A percentile compares a stretch with the other conserved stretches of the same genome.
Conservation (phyloP, 768 basidiomycete genomes). For the Pleurotus ostreatus region DNA sequence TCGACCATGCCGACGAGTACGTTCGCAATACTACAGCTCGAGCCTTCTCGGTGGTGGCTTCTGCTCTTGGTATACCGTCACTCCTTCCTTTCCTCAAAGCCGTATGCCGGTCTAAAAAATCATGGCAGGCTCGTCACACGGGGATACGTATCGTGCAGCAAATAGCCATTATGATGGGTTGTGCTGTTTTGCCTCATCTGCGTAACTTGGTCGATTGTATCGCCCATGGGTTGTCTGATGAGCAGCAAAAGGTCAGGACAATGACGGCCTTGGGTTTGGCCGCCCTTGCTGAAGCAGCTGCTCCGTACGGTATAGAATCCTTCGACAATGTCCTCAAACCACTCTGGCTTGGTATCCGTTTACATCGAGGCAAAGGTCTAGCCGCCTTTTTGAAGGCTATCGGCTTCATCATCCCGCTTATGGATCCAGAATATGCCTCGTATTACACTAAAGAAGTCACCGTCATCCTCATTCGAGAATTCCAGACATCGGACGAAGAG, state of each 20-base stretch:
- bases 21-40: conserved; percentile 98
- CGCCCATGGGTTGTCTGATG: conserved; percentile 87
- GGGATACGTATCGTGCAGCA: conserved; percentile 99
- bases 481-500: conserved; percentile 98
- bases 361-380: conserved; percentile 92
- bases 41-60: conserved; percentile 98
- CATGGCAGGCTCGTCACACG: conserved; percentile 99
- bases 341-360: conserved; percentile 89
- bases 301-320: conserved; percentile 99
- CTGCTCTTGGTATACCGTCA: conserved; percentile 96
- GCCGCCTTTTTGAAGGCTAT: conserved; percentile 97
- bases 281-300: conserved; percentile 93
- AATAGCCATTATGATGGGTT: conserved; percentile 99
- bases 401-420: conserved; percentile 98
- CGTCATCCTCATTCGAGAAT: conserved; percentile 95
- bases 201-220: conserved; percentile 96
- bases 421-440: conserved; percentile 99
- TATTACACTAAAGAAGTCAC: conserved; percentile 99
- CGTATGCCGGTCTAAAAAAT: conserved; percentile 98
- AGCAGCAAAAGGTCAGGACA: conserved; percentile 94
- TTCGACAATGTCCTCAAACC: conserved; percentile 97
- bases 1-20: conserved; percentile 98
- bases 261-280: conserved; percentile 93
- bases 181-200: conserved; percentile 94
- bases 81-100: conserved; percentile 98